Percentiles rank a stretch among this genome's conserved stretches.
Evolutionary conservation across 768 basidiomycete species (phyloP).

Genomic region (Suillus cothurnatus): DNA sequence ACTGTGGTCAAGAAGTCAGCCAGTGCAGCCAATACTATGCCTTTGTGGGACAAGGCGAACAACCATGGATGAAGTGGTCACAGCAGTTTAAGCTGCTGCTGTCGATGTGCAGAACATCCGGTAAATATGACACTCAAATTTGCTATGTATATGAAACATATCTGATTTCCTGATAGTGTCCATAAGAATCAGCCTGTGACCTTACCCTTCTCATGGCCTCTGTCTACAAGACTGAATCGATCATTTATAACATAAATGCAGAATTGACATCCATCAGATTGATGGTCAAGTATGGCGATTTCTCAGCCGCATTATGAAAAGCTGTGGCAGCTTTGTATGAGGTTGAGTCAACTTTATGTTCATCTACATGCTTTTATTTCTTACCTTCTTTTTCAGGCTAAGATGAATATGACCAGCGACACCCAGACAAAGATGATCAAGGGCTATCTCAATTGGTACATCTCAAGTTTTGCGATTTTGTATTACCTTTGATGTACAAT

Average conservation of each 20-base stretch:
- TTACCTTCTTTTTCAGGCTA: constrained; percentile 49
- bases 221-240: constrained; percentile 42
- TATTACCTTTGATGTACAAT: background rate
- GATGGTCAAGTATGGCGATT: constrained; percentile 77
- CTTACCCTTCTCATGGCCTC: constrained; percentile 82
- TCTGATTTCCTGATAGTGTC: constrained; percentile 48
- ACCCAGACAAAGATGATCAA: constrained; percentile 75
- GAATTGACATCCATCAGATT: constrained; percentile 50
- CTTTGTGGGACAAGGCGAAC: constrained; percentile 66
- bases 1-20: constrained; percentile 61
- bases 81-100: constrained; percentile 69
- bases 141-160: constrained; percentile 6
- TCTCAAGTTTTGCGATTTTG: background rate
- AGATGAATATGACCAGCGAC: constrained; percentile 71
- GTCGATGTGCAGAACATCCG: constrained; percentile 86
- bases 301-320: constrained; percentile 54
- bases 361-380: background rate
- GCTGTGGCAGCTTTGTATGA: constrained; percentile 59
- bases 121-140: constrained; percentile 38
- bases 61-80: constrained; percentile 77
- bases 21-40: constrained; percentile 53
- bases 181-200: constrained; percentile 62
- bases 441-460: constrained; percentile 77
- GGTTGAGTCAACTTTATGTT: constrained; percentile 35
- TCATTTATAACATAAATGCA: constrained; percentile 48